Evolutionary conservation across 2,329 filamentous ascomycete genomes (phyloP), one percentile per base, ranked within the genome.

Genomic region (Sporothrix pseudoabietina): DNA sequence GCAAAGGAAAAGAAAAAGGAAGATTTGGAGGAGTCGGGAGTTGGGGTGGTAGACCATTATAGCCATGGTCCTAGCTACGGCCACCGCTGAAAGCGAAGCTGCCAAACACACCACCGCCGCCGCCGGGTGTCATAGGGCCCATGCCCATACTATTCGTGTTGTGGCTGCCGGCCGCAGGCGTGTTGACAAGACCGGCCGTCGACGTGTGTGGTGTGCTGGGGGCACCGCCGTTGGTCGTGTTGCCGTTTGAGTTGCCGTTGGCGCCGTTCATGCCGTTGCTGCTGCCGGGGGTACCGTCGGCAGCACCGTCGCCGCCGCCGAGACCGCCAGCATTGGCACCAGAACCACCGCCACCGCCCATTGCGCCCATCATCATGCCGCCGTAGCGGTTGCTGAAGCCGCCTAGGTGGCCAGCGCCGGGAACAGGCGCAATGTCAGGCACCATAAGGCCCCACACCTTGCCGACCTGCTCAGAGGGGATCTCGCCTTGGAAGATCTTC

Each of bases 361-460:
- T 65, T 54, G 26, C 61, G 35, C 26, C 47, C 54, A 41, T 59
- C 22, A 39, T 30, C 35, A 35, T n/a, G 44, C 22, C 49, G 44
- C 44, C 72, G 71, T 69, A 68, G 7, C 71, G 61, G 22, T 52
- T n/a, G 72, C 75, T 77, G 83, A 74, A 76, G n/a, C 74, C 74
- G 22, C 69, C 72, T 16, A 61, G 63, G 47, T 71, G 69, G 79
- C 79, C 52, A 81, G 81, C 52, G 80, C 78, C 66, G 78, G 79
- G 61, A 22, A 76, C 72, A 22, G 76, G 77, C 30, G 86, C 78
- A 82, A 88, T 84, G 81, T 91, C 89, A 77, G 92, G 87, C 83
- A 89, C 91, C 71, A 94, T 94, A 10, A 98, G 85, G 12, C 95
- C 95, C 92, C 95, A 98, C 77, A 98, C 94, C 82, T 97, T 95